Base-by-base conservation (phyloP, 2,329 filamentous ascomycete genomes). In the Anthostomella pinea region DNA sequence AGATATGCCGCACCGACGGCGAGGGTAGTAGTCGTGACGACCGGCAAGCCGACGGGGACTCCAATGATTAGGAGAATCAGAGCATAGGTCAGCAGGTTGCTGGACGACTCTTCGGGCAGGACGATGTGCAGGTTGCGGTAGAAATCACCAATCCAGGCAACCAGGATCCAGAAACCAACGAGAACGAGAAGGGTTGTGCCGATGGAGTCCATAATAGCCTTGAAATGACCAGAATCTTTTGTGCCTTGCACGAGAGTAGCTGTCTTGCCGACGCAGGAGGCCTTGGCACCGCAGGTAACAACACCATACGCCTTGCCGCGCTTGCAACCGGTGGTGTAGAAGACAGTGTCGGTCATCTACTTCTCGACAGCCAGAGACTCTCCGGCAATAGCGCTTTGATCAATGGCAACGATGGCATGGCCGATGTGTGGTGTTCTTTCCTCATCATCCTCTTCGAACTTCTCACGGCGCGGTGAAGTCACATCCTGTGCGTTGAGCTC, bases 181-280 rank as follows among this genome's bases (percentile, higher is more conserved):
- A 85, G 69, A 58, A 85, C 81, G 55, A 85, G 71, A 39, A 85
- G 72, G 49, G 77, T 69, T 46, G 79, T 83, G 67, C 81, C 81
- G 56, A 85, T 85, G 60, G 76, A 81, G 76, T 85, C 81, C 81
- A 85, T 85, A 75, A 85, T 83, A 54, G 81, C 81, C 71, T 85
- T 85, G 77, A 84, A 84, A 66, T 83, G 80, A 72, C 81, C 81
- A 54, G 77, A 72, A 62, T 85, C 81, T 67, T 83, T 71, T 52
- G 81, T 81, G 55, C 81, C 81, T 66, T 83, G 75, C 33, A 85
- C 81, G 42, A 85, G 73, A 56, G 74, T 74, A 51, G 81, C 81
- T 56, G 81, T 85, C 66, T 79, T 79, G 69, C 81, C 81, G 63
- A 85, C 81, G 70, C 85, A 85, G 45, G 81, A 85, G 68, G 75